Evolutionary conservation across 1,284 basidiomycete genomes (phyloP), one percentile per base, ranked within the genome.

Genomic region (Pseudozyma sp.): DNA sequence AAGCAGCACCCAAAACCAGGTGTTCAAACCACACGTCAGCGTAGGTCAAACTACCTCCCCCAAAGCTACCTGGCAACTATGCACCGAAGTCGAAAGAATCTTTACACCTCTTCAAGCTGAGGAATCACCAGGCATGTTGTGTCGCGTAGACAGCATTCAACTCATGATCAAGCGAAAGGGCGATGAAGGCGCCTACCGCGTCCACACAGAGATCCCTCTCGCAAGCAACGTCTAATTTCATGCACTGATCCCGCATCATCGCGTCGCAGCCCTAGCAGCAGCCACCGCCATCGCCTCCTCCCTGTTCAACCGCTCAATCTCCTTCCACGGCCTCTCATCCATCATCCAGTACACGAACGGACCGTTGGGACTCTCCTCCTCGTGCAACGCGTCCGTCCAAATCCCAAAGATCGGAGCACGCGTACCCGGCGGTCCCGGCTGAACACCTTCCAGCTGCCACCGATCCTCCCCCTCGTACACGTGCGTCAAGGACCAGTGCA

Each of bases 381-480:
- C 69, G 33, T 73, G 68, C 39, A 54, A n/a, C 6, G 67, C 69
- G 37, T 75, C 73, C 9, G 60, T 68, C 76, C 76, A 78, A 29
- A 71, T 76, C 14, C 74, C 76, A 57, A 77, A 77, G 50, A 78
- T 72, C 16, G 76, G 72, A 37, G 74, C 68, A 5, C 57, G 39
- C 9, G 74, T 68, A 4, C 76, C 76, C 34, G 76, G 73, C 7
- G 69, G 61, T 1, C 76, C 76, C 4, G 76, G 69, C 56, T 78
- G 76, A 24, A 76, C 54, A 4, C 69, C 69, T 33, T 71, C 70
- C 40, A 76, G 47, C 55, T 67, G 60, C 74, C 76, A 78, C 14
- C 76, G 54, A 44, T 78, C 76, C 46, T 73, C 68, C 13, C 74
- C 74, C n/a, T 78, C 76, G 48, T 78, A 76, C 5, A 66, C 59